Evolutionary conservation across 768 basidiomycete genomes (phyloP).

Genomic region (Leucosporidium creatinivorum): DNA sequence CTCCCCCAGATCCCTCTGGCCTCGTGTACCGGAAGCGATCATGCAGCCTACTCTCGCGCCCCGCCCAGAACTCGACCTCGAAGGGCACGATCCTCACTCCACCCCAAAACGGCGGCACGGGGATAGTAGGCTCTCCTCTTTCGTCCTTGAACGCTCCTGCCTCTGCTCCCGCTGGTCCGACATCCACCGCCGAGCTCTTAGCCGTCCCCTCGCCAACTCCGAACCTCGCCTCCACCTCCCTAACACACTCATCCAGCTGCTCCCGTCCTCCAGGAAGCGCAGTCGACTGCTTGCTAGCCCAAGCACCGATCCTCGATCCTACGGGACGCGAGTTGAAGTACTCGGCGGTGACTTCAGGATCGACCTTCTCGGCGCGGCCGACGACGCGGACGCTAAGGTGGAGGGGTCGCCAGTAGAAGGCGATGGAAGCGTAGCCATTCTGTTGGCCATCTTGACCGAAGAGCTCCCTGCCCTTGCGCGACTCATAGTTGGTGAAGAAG

Average conservation of each 20-base stretch:
- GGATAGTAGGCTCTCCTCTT: slow-evolving; percentile 46
- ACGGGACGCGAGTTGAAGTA: slow-evolving; percentile 78
- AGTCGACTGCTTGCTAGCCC: slow-evolving; percentile 83
- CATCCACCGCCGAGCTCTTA: slow-evolving; percentile 16
- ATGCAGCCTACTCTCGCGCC: slow-evolving; percentile 86
- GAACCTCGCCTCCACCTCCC: slow-evolving; percentile 56
- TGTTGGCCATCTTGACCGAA: slow-evolving; percentile 3
- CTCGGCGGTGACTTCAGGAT: slow-evolving; percentile 61
- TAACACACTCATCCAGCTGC: slow-evolving; percentile 57
- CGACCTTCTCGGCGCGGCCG: slow-evolving; percentile 74
- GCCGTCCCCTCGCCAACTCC: slow-evolving; percentile 39
- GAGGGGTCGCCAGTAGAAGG: slow-evolving; percentile 87
- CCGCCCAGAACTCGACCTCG: slow-evolving; percentile 98
- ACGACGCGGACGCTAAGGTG: slow-evolving; percentile 72
- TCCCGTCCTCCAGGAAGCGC: slow-evolving; percentile 57
- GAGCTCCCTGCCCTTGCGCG: slow-evolving; percentile 84
- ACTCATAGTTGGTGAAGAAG: slow-evolving; percentile 95
- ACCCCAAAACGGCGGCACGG: slow-evolving; percentile 88
- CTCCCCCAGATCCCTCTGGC: slow-evolving; percentile 40
- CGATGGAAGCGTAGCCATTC: slow-evolving; percentile 66
- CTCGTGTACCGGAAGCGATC: slow-evolving; percentile 60
- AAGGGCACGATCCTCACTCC: slow-evolving; percentile 90
- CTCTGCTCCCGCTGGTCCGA: slow-evolving; percentile 6
- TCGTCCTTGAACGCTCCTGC: background rate
- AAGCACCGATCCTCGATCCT: slow-evolving; percentile 80